Evolutionary conservation across 1,284 basidiomycete genomes (phyloP).

Genomic region (Melanopsichium pennsylvanicum): DNA sequence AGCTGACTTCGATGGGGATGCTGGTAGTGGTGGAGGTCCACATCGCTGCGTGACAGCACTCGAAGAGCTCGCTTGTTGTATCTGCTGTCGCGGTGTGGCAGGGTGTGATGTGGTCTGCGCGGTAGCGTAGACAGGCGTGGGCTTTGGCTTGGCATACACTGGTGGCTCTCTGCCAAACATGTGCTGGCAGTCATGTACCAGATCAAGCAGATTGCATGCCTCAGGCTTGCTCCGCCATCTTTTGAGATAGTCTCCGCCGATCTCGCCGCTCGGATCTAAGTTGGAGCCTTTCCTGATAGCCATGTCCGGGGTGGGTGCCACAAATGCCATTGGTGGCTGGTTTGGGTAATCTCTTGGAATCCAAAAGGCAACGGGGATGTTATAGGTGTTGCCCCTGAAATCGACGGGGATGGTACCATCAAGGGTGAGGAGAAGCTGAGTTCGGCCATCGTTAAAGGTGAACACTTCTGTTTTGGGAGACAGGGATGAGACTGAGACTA

Average conservation of each 20-base stretch:
- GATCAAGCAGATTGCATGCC: slow-evolving; percentile 76
- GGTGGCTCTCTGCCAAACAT: slow-evolving; percentile 86
- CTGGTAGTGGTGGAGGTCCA: slow-evolving; percentile 22
- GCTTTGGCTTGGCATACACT: slow-evolving; percentile 83
- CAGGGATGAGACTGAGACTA: slow-evolving; percentile 74
- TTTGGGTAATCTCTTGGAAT: slow-evolving; percentile 65
- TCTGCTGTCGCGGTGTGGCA: slow-evolving; percentile 22
- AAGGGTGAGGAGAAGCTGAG: slow-evolving; percentile 85
- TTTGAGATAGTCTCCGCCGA: slow-evolving; percentile 75
- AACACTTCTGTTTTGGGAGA: slow-evolving; percentile 90
- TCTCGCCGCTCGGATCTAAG: slow-evolving; percentile 84
- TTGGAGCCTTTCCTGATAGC: slow-evolving; percentile 79
- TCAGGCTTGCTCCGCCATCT: slow-evolving; percentile 85
- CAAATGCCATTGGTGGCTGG: slow-evolving; percentile 85
- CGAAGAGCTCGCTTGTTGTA: slow-evolving; percentile 29
- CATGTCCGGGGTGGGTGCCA: slow-evolving; percentile 92
- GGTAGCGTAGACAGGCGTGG: slow-evolving; percentile 45
- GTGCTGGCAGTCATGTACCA: slow-evolving; percentile 78
- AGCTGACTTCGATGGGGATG: slow-evolving; percentile 10
- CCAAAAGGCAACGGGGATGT: slow-evolving; percentile 93
- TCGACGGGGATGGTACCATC: slow-evolving; percentile 89
- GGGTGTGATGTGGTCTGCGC: slow-evolving; percentile 26
- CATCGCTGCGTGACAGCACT: slow-evolving; percentile 4
- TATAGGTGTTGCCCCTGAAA: slow-evolving; percentile 81
- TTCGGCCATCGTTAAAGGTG: slow-evolving; percentile 93